Conservation (phyloP, 345 rosid species). For the Diplotaxis tenuifolia region DNA sequence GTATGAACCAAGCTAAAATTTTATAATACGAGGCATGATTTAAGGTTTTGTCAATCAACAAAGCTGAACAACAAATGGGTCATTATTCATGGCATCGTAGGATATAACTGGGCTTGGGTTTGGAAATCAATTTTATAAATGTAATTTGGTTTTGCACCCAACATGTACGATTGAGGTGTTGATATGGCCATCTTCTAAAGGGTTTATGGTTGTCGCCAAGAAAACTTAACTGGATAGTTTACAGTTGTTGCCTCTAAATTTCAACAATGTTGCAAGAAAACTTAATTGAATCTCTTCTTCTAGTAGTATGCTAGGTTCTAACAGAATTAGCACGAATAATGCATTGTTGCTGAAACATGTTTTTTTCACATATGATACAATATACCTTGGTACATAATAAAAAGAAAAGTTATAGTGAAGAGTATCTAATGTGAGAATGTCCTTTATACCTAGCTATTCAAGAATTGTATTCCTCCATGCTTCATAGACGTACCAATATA, state of each 20-base stretch:
- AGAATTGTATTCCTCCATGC: neutral
- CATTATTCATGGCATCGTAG: neutral
- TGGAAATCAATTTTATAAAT: neutral
- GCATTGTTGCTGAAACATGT: neutral
- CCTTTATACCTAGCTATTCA: neutral
- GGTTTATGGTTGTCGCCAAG: neutral
- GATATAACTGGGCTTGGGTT: neutral
- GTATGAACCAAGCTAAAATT: neutral
- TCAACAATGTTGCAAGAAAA: too few relatives aligned
- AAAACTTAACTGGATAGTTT: neutral
- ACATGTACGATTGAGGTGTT: neutral
- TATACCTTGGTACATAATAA: neutral
- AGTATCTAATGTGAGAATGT: neutral
- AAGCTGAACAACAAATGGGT: neutral
- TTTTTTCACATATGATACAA: neutral
- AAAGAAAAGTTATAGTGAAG: neutral
- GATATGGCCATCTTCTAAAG: neutral
- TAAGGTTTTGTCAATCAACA: neutral
- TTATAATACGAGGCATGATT: neutral
- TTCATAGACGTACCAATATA: neutral
- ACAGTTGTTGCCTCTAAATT: too few relatives aligned
- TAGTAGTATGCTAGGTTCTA: neutral
- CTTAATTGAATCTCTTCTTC: too few relatives aligned
- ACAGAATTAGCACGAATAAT: neutral
- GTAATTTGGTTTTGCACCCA: neutral